Conservation (phyloP, 2,329 filamentous ascomycete species). For the Pseudocercospora eumusae region DNA sequence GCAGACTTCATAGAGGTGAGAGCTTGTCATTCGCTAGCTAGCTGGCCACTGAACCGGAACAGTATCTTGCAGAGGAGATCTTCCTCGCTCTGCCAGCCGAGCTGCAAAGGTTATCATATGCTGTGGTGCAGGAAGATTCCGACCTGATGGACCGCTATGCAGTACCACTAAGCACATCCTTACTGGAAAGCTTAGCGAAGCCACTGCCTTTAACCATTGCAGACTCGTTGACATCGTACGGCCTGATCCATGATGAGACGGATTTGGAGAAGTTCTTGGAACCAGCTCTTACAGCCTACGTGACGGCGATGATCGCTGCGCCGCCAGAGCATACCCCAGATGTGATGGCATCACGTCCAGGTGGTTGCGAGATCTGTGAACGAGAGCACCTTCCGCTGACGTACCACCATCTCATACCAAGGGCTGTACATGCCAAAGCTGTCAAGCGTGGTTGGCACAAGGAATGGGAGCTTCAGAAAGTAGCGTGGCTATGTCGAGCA, state of each 20-base stretch:
- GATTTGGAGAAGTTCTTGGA: constrained; percentile 59
- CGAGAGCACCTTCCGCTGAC: constrained; percentile 73
- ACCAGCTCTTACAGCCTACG: constrained; percentile 65
- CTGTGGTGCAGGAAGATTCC: constrained; percentile 53
- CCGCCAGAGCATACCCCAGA: constrained; percentile 62
- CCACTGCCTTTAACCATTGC: constrained; percentile 60
- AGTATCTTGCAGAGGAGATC: constrained; percentile 70
- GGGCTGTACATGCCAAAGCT: constrained; percentile 72
- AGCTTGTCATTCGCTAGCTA: background rate
- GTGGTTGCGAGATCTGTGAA: constrained; percentile 73
- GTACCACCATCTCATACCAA: constrained; percentile 86
- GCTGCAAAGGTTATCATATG: constrained; percentile 64
- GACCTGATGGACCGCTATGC: constrained; percentile 50
- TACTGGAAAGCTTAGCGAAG: constrained; percentile 52
- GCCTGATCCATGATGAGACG: constrained; percentile 55
- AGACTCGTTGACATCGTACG: constrained; percentile 70
- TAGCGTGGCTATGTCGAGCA: constrained; percentile 82
- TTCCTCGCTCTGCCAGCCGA: constrained; percentile 65
- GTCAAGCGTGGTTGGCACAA: constrained; percentile 78
- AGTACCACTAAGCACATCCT: constrained; percentile 46
- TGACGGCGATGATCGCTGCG: constrained; percentile 57
- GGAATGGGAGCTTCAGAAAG: constrained; percentile 71
- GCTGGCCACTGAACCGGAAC: constrained; percentile 5
- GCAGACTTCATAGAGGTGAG: constrained; percentile 72
- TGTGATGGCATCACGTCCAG: constrained; percentile 50